These are phyloP conservation scores for Diaporthe vaccinii DNA, from an alignment of 2,329 filamentous ascomycete genomes.

Conservation along the genomic window DNA sequence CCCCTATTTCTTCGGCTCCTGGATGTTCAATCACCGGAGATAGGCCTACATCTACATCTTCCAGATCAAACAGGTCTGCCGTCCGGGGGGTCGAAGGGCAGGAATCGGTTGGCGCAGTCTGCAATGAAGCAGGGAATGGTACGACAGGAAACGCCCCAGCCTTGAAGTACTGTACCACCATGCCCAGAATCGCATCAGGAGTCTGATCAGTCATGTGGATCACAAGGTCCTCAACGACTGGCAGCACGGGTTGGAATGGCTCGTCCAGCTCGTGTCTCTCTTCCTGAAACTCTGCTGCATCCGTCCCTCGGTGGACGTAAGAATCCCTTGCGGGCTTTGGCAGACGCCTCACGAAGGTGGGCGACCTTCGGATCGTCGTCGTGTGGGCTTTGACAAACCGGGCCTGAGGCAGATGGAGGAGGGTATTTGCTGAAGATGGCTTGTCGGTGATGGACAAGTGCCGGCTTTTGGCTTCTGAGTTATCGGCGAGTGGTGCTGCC, in stretches of 20 bases:
- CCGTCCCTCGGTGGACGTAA: slow-evolving; percentile 57
- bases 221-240: slow-evolving; percentile 68
- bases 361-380: slow-evolving; percentile 49
- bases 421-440: slow-evolving; percentile 31
- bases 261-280: slow-evolving; percentile 42
- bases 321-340: slow-evolving; percentile 42
- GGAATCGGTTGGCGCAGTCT: slow-evolving; percentile 35
- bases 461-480: slow-evolving; percentile 34
- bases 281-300: slow-evolving; percentile 48
- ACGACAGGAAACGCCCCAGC: slow-evolving; percentile 52
- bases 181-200: slow-evolving; percentile 58
- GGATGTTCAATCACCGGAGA: slow-evolving; percentile 33
- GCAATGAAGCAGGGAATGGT: slow-evolving; percentile 29
- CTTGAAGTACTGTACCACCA: slow-evolving; percentile 62
- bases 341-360: background rate
- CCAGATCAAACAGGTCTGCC: slow-evolving; percentile 36
- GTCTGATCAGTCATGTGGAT: slow-evolving; percentile 65
- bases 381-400: slow-evolving; percentile 48
- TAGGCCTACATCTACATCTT: slow-evolving; percentile 29
- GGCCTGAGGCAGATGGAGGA: slow-evolving; percentile 45
- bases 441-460: slow-evolving; percentile 38
- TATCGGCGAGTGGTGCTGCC: slow-evolving; percentile 24
- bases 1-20: slow-evolving; percentile 48
- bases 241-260: slow-evolving; percentile 61
- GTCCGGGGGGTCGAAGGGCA: slow-evolving; percentile 39